A percentile compares a stretch with the other conserved stretches of the same genome.
phyloP scores from a whole-genome alignment of 192 early-diverging fungal genomes.

The Chytriomyces sp. region DNA sequence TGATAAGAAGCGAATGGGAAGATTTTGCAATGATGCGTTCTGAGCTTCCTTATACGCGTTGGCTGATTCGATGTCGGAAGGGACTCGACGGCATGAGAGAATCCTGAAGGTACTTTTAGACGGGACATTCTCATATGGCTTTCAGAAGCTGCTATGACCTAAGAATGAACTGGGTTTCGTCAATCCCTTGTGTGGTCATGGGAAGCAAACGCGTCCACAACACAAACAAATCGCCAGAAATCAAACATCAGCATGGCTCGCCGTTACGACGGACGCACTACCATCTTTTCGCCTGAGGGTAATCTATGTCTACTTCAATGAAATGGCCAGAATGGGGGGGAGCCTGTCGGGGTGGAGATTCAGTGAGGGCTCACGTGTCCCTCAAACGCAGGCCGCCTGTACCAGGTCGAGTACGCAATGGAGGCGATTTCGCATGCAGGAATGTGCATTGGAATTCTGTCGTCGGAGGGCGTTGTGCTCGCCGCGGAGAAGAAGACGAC shows the following conservation, averaged over 20 bases:
- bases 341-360: too few relatives aligned
- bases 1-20: neutral
- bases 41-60: too few relatives aligned
- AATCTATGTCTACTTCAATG: neutral
- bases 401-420: slow-evolving; percentile 99
- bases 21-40: neutral
- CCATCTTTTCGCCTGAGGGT: slow-evolving; percentile 99
- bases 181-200: too few relatives aligned
- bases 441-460: slow-evolving; percentile 89
- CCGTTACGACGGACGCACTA: slow-evolving; percentile 97
- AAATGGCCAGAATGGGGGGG: neutral
- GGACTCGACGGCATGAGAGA: too few relatives aligned
- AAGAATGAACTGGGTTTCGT: too few relatives aligned
- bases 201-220: too few relatives aligned
- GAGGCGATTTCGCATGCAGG: slow-evolving; percentile 98
- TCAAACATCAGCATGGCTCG: slow-evolving; percentile 71
- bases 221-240: neutral
- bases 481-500: slow-evolving; percentile 96
- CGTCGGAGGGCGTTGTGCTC: slow-evolving; percentile 91
- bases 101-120: too few relatives aligned
- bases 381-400: slow-evolving; percentile 75
- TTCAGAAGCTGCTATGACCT: too few relatives aligned
- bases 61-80: too few relatives aligned
- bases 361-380: neutral
- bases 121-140: too few relatives aligned